Base-by-base conservation (phyloP, 1,284 basidiomycete genomes). In the Cryptococcus sp. region DNA sequence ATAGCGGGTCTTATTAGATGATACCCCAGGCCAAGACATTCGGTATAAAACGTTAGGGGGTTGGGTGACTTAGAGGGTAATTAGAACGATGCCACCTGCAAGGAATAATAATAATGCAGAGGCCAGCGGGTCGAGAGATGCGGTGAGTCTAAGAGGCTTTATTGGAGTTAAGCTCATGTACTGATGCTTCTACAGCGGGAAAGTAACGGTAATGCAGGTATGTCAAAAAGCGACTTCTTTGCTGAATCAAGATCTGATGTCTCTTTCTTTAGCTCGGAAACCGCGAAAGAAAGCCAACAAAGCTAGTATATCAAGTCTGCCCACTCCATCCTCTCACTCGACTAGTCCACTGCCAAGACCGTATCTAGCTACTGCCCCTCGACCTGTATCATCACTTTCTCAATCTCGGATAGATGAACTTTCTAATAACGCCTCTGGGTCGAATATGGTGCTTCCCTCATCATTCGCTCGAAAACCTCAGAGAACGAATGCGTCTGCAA, bases 321-420 rank as follows among this genome's bases (percentile, higher is more conserved):
- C 42, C 53, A 34, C 31, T 42, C 15, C 46, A 32, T 14, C 57
- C 13, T 15, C 23, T 34, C 13, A 13, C 8, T 34, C 50, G 2
- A 33, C 38, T 10, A 57, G 61, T 8, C 63, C 66, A 1, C 58
- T 73, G 13, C 67, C 71, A 1, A 37, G 60, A 44, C 73, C 73
- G 15, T 75, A 71, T 58, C 66, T 75, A 15, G 73, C 70, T 41
- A 48, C 65, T 14, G 73, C 73, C 15, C 73, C 73, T 15, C 62
- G 61, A 4, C 65, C 71, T 2, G 49, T 71, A 1, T 65, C 62
- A 15, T 58, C 66, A 30, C 56, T 70, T 43, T 59, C 68, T 23
- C 60, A 60, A 14, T 62, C 65, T 4, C 57, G 62, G 2, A 58
- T 62, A 14, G 55, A 62, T 35, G 49, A 62, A n/a, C 48, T 58